phyloP scores from a whole-genome alignment of 169 alveolate species.

The Theileria orientalis region DNA sequence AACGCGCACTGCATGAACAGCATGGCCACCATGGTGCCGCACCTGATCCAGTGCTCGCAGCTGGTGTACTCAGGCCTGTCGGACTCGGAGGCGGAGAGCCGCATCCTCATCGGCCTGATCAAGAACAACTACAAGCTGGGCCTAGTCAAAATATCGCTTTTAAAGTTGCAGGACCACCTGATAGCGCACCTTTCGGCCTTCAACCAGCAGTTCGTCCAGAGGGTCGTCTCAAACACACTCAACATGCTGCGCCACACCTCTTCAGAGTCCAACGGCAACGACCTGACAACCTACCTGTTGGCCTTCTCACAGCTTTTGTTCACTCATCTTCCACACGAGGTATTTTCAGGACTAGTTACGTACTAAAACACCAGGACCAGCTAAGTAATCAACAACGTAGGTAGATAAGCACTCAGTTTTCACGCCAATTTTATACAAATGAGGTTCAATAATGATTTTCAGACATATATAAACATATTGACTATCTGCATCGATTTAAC shows the following conservation, averaged over 20 bases:
- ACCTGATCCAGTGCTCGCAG: slow-evolving; percentile 23
- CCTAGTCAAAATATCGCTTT: slow-evolving; percentile 5
- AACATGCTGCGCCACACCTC: slow-evolving; percentile 11
- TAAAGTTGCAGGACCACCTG: slow-evolving; percentile 51
- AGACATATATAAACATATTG: slow-evolving; percentile 11
- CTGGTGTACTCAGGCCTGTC: background rate
- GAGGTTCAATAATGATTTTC: background rate
- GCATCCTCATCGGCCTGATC: slow-evolving; percentile 4
- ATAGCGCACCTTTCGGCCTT: slow-evolving; percentile 45
- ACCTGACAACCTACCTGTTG: slow-evolving; percentile 11
- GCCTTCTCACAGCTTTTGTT: slow-evolving; percentile 5
- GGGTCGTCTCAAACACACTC: slow-evolving; percentile 8
- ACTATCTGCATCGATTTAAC: slow-evolving; percentile 28
- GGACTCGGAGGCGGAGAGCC: background rate
- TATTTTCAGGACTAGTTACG: background rate
- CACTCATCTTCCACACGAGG: slow-evolving; percentile 7
- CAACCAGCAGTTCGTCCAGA: slow-evolving; percentile 54
- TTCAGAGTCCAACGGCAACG: slow-evolving; percentile 20
- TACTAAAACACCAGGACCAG: background rate
- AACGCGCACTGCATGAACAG: slow-evolving; percentile 24
- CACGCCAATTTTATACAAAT: too few relatives aligned
- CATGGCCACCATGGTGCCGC: slow-evolving; percentile 21
- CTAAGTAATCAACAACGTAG: too few relatives aligned
- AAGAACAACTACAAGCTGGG: slow-evolving; percentile 29
- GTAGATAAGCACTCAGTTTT: too few relatives aligned